Conservation (phyloP, 371 early-diverging fungal genomes). For the Enteropsectra breve region DNA sequence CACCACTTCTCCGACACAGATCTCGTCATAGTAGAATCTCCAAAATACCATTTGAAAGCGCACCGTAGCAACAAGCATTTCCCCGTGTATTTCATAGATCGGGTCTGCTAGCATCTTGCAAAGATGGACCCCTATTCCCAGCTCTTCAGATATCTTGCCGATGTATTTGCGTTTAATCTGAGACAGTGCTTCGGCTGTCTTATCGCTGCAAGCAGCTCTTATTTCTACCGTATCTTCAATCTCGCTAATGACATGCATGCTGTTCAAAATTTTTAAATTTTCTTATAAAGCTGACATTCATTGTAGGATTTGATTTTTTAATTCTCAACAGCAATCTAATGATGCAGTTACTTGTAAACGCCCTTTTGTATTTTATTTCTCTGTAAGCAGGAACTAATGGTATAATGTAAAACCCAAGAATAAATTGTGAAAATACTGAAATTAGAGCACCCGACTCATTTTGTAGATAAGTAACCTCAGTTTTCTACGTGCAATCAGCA, state of each 20-base stretch:
- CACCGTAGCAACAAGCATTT: conserved; percentile 24
- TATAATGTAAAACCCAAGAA: too few relatives aligned
- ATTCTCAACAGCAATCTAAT: too few relatives aligned
- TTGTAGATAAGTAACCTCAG: too few relatives aligned
- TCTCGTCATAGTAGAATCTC: conserved; percentile 41
- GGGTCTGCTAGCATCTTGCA: conserved; percentile 2
- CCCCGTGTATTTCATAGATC: conserved; percentile 26
- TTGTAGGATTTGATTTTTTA: too few relatives aligned
- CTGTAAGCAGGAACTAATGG: too few relatives aligned
- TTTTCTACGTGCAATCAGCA: too few relatives aligned
- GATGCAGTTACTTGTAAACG: too few relatives aligned
- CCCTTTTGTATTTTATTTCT: too few relatives aligned
- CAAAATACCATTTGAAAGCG: conserved; percentile 36
- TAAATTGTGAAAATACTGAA: too few relatives aligned
- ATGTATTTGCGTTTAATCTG: conserved; percentile 33
- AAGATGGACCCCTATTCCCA: conserved; percentile 31
- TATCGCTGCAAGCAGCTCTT: conserved; percentile 6
- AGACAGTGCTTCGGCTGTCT: conserved; percentile 9
- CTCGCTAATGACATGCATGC: conserved; percentile 32
- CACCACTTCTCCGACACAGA: conserved; percentile 24
- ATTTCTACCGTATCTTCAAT: conserved; percentile 40
- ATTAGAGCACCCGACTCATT: too few relatives aligned
- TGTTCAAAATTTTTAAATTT: too few relatives aligned
- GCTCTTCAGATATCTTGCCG: conserved; percentile 8
- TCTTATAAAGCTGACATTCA: too few relatives aligned